A percentile compares a stretch with the other conserved stretches of the same genome.
These are phyloP conservation scores for Citrus maxima DNA, from an alignment of 345 rosid genomes.

Conservation along the genomic window DNA sequence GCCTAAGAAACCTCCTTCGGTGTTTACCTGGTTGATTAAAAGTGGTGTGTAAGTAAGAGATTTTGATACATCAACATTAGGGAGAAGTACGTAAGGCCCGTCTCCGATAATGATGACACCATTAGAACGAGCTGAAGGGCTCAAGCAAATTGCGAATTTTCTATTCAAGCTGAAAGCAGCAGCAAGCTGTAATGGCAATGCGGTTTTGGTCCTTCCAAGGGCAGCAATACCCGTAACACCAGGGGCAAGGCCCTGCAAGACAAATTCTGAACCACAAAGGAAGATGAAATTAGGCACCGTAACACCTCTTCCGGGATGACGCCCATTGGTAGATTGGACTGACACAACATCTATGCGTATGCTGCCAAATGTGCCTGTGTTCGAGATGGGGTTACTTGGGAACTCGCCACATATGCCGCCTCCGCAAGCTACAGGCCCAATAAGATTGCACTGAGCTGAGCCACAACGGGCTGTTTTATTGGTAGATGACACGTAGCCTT, in stretches of 20 bases:
- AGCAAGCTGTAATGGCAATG: conserved; percentile 15
- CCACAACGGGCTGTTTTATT: conserved; percentile 18
- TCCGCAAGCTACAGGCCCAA: conserved; percentile 16
- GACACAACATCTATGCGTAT: conserved; percentile 26
- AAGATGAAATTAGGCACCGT: conserved; percentile 16
- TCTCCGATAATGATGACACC: conserved; percentile 31
- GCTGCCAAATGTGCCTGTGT: conserved; percentile 8
- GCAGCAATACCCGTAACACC: conserved; percentile 21
- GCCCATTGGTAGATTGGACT: conserved; percentile 22
- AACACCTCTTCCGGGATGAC: conserved; percentile 24
- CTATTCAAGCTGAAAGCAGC: conserved; percentile 18
- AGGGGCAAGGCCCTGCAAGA: conserved; percentile 21
- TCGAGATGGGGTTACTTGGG: conserved; percentile 20
- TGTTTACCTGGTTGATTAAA: conserved; percentile 25
- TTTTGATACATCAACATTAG: conserved; percentile 27
- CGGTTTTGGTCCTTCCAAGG: conserved; percentile 11
- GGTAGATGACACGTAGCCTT: conserved; percentile 27
- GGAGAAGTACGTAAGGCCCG: conserved; percentile 22
- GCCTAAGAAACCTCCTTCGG: not conserved
- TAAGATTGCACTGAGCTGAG: conserved; percentile 27
- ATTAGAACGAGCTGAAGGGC: conserved; percentile 6
- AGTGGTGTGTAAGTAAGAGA: conserved; percentile 27
- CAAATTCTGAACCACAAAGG: conserved; percentile 1
- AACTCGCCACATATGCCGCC: conserved; percentile 21
- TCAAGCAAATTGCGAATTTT: conserved; percentile 29